Base-by-base conservation (phyloP, 192 early-diverging fungal species). In the Entrophospora sp. region DNA sequence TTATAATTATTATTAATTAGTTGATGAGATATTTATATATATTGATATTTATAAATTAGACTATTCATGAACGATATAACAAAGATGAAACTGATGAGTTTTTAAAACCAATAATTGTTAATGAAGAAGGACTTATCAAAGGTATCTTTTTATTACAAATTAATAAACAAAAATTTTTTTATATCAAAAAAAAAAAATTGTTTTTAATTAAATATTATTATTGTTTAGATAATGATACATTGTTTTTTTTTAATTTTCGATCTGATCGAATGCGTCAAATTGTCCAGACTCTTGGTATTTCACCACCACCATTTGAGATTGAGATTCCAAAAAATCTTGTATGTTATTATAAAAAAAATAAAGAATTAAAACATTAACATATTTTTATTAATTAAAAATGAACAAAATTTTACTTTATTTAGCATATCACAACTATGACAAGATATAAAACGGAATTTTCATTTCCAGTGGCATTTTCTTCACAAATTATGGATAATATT, bases 191-290 rank as follows among this genome's bases (percentile, higher is more conserved):
- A n/a, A n/a, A n/a, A n/a, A n/a, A n/a, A n/a, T n/a, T n/a, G n/a
- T n/a, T n/a, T n/a, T n/a, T n/a, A n/a, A n/a, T n/a, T 52, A 52
- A 7, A 53, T 25, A 13, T 52, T 22, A 27, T 58, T 43, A 28
- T 24, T 25, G 13, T 51, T 25, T 32, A 70, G 92, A 97, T 71
- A 75, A 86, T 55, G 96, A 98, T 77, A 90, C 91, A 32, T 70
- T 98, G 64, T 88, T 98, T 76, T 96, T 92, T 81, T 99, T 99
- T 85, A 94, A 99, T 79, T 99, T 91, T 83, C 87, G 97, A 34
- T 89, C 90, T 37, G 97, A 99, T 77, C 91, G 97, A 64, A 96
- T 97, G 95, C 91, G 95, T 69, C 90, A 98, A 77, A 88, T 92
- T 70, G 73, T 79, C 25, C 87, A 89, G 64, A 85, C 90, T 38